Base-by-base conservation (phyloP, 345 rosid genomes). In the Lepidium africanum region DNA sequence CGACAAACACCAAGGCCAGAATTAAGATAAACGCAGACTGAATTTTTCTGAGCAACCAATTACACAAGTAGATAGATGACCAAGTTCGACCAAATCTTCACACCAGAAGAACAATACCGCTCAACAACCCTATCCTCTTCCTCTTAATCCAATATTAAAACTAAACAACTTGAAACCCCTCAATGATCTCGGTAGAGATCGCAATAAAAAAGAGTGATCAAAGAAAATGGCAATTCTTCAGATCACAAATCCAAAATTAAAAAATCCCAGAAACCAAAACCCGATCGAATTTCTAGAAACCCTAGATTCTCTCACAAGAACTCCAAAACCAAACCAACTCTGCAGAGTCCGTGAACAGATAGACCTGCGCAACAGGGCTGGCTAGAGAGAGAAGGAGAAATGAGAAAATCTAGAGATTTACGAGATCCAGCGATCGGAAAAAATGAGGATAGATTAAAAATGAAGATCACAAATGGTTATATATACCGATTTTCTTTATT, bases 391-490 rank as follows among this genome's bases (percentile, higher is more conserved):
- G 45, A 15, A 11, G 12, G 70, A 62, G 55, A 73, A 32, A 35
- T 8, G 67, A 65, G 65, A 66, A 61, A 43, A 59, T 66, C 60
- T 40, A 73, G 76, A 73, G 76, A 64, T 63, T 7, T 45, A 52
- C 63, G 39, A 67, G 74, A 74, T 60, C 38, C 64, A 74, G 69
- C 40, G 59, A 74, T 51, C 50, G 78, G 59, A 59, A 72, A 41
- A 27, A 54, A 11, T n/a, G 45, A 55, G 0, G 58, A 48, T 41
- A 14, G 43, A 27, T 21, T 9, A 57, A 17, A 58, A 67, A 17
- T 38, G 63, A 1, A 43, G 58, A 75, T 38, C 7, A 39, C 40
- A 55, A 33, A 40, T 61, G 58, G 19, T 50, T 47, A n/a, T 69
- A 48, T 59, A 66, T 30, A 52, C 17, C 36, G 15, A 59, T 35